Evolutionary conservation across 1,284 basidiomycete species (phyloP).

Genomic region (Somion occarium): DNA sequence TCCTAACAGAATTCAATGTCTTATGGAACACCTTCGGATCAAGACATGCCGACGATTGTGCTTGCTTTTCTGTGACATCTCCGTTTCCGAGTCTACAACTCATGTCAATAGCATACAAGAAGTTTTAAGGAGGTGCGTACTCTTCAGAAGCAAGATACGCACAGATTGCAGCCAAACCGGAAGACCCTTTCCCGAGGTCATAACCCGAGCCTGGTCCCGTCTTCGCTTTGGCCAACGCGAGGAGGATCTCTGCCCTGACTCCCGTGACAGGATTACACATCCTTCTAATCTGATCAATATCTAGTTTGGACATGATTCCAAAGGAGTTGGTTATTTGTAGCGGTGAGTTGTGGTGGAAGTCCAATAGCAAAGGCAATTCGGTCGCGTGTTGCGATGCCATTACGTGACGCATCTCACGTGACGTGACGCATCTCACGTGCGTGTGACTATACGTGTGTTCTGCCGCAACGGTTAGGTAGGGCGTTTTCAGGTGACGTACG

Average conservation of each 20-base stretch:
- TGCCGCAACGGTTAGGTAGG: too few species aligned
- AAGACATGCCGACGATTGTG: constrained; percentile 32
- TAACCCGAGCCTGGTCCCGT: constrained; percentile 33
- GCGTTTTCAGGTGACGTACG: too few species aligned
- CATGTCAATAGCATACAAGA: constrained; percentile 1
- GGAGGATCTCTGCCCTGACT: constrained; percentile 20
- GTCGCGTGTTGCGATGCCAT: too few species aligned
- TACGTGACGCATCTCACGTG: too few species aligned
- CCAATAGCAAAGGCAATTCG: too few species aligned
- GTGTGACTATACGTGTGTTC: too few species aligned
- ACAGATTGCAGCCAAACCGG: constrained; percentile 32
- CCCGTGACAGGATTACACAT: constrained; percentile 23
- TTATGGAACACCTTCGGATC: constrained; percentile 25
- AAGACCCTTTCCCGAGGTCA: constrained; percentile 24
- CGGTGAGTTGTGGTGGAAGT: too few species aligned
- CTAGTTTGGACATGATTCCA: not conserved
- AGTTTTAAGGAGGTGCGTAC: constrained; percentile 17
- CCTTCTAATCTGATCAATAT: constrained; percentile 3
- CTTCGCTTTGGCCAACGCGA: constrained; percentile 23
- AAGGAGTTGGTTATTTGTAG: too few species aligned
- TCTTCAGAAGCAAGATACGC: constrained; percentile 31
- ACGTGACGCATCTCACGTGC: too few species aligned
- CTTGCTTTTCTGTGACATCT: constrained; percentile 28
- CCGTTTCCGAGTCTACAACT: constrained; percentile 24
- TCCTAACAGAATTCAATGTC: constrained; percentile 24